Evolutionary conservation across 2,329 filamentous ascomycete genomes (phyloP).

Genomic region (Lasiodiplodia sp.): DNA sequence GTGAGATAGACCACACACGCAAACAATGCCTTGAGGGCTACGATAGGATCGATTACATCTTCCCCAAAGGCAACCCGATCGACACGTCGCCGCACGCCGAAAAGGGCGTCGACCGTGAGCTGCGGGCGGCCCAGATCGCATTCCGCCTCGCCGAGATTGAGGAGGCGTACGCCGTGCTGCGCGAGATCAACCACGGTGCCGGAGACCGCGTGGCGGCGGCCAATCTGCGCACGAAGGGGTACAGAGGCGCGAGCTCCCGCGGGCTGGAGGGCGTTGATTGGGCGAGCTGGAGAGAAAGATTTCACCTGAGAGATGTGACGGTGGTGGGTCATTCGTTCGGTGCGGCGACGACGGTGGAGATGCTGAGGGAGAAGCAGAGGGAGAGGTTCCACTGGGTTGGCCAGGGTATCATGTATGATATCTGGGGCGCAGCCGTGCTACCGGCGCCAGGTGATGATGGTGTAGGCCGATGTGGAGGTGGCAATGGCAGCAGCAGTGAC

Average conservation of each 20-base stretch:
- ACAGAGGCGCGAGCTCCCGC: constrained; percentile 64
- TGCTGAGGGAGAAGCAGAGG: constrained; percentile 57
- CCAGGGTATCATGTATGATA: constrained; percentile 71
- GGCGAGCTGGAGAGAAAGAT: constrained; percentile 63
- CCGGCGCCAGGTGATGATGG: neutral
- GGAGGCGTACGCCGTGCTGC: constrained; percentile 66
- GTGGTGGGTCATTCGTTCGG: constrained; percentile 73
- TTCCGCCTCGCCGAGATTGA: constrained; percentile 70
- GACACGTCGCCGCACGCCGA: constrained; percentile 62
- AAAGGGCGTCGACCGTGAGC: constrained; percentile 65
- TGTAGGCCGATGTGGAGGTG: neutral
- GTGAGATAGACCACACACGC: constrained; percentile 47
- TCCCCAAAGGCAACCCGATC: constrained; percentile 60
- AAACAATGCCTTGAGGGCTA: constrained; percentile 50
- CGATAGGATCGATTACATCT: constrained; percentile 68
- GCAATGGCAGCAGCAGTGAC: neutral
- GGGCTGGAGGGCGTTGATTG: constrained; percentile 66
- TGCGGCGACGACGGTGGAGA: constrained; percentile 68
- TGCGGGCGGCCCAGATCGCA: constrained; percentile 68
- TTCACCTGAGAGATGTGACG: constrained; percentile 65
- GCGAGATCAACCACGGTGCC: constrained; percentile 62
- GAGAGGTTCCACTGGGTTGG: constrained; percentile 65
- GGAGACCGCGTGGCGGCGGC: constrained; percentile 59
- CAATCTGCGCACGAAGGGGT: constrained; percentile 66
- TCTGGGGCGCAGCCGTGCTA: constrained; percentile 57